Conservation (phyloP, 495 filamentous ascomycete genomes). For the Tetracladium marchalianum region DNA sequence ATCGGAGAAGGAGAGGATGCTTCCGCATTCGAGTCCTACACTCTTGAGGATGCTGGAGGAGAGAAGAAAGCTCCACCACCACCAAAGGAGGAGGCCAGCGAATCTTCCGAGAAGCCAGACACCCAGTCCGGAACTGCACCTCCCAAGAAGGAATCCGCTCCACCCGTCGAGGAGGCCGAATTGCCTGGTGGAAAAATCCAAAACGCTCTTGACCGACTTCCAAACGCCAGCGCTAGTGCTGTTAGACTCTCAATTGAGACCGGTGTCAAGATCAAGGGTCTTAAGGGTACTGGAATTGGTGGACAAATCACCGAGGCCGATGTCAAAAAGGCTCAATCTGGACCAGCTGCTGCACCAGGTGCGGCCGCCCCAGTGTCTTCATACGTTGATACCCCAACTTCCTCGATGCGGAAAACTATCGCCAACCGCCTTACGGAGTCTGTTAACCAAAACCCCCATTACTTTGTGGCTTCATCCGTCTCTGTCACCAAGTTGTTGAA, state of each 20-base stretch:
- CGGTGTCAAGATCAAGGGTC: slow-evolving; percentile 62
- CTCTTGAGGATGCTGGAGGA: slow-evolving; percentile 81
- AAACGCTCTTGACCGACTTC: slow-evolving; percentile 71
- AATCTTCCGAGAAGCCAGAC: slow-evolving; percentile 47
- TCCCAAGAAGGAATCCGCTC: slow-evolving; percentile 42
- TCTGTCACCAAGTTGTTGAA: slow-evolving; percentile 92
- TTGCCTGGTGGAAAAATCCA: slow-evolving; percentile 69
- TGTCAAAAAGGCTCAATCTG: slow-evolving; percentile 62
- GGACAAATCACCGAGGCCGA: slow-evolving; percentile 88
- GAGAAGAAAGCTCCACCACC: slow-evolving; percentile 52
- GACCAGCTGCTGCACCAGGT: slow-evolving; percentile 26
- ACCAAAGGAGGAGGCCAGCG: slow-evolving; percentile 54
- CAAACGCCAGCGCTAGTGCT: slow-evolving; percentile 60
- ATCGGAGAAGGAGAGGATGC: slow-evolving; percentile 86
- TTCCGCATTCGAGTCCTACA: slow-evolving; percentile 80
- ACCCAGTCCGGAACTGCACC: slow-evolving; percentile 46
- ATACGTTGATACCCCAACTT: slow-evolving; percentile 78
- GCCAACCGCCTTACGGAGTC: slow-evolving; percentile 85
- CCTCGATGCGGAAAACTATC: slow-evolving; percentile 96
- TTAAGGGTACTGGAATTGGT: slow-evolving; percentile 83
- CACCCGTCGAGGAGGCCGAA: slow-evolving; percentile 58
- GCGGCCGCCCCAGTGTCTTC: slow-evolving; percentile 46
- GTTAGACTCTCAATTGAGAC: slow-evolving; percentile 79
- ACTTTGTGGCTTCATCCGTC: slow-evolving; percentile 82
- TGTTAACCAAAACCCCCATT: slow-evolving; percentile 88